Evolutionary conservation across 2,329 filamentous ascomycete genomes (phyloP).

Genomic region (Tympanopsis confertula): DNA sequence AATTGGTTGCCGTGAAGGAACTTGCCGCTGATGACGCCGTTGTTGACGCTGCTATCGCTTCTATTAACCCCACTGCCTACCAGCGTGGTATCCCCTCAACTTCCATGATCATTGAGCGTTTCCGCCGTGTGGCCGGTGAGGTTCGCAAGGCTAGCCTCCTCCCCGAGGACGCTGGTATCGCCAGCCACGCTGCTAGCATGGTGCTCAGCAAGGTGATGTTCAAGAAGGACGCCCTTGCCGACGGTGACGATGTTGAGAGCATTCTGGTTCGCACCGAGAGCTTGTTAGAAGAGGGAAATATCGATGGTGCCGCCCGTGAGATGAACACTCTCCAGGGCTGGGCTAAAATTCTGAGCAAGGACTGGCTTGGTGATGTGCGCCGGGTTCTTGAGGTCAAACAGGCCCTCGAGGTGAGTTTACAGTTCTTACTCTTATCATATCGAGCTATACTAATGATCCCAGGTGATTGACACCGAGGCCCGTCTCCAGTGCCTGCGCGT

Average conservation of each 20-base stretch:
- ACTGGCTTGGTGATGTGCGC: slow-evolving; percentile 85
- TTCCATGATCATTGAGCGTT: slow-evolving; percentile 83
- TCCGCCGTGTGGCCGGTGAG: slow-evolving; percentile 82
- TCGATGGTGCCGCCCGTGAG: slow-evolving; percentile 84
- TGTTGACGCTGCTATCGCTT: slow-evolving; percentile 87
- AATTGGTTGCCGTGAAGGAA: slow-evolving; percentile 89
- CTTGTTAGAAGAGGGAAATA: slow-evolving; percentile 79
- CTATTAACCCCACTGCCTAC: slow-evolving; percentile 87
- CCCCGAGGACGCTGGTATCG: slow-evolving; percentile 86
- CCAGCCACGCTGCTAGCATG: slow-evolving; percentile 82
- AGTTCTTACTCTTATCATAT: slow-evolving; percentile 2
- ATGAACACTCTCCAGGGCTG: slow-evolving; percentile 89
- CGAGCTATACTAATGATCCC: slow-evolving; percentile 3
- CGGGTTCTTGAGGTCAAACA: slow-evolving; percentile 91
- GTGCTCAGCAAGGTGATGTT: slow-evolving; percentile 90
- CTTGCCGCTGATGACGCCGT: slow-evolving; percentile 75
- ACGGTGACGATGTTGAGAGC: slow-evolving; percentile 84
- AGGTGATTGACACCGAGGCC: slow-evolving; percentile 85
- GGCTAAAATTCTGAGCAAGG: slow-evolving; percentile 87
- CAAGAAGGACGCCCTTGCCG: slow-evolving; percentile 78
- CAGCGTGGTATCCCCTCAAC: slow-evolving; percentile 79
- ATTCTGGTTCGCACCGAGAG: slow-evolving; percentile 82
- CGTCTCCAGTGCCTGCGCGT: slow-evolving; percentile 77
- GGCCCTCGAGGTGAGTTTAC: slow-evolving; percentile 75
- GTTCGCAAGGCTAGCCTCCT: slow-evolving; percentile 89